Base-by-base conservation (phyloP, 2,329 filamentous ascomycete genomes). In the Volutella citrinella region DNA sequence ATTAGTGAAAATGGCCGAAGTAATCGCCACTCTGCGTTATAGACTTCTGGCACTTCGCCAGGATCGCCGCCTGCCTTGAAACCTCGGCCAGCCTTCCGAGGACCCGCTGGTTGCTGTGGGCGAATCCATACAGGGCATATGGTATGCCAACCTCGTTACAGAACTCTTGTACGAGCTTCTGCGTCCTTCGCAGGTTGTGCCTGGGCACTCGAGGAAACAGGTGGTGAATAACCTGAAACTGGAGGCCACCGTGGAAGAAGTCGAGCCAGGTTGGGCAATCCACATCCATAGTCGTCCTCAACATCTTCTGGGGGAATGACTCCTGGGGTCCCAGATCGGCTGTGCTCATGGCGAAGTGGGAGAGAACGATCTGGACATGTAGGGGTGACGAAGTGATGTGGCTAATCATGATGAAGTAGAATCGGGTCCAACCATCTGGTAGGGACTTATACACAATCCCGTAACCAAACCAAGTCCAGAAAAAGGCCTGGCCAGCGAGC, bases 341-440 rank as follows among this genome's bases (percentile, higher is more conserved):
- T 0, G 89, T 95, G 49, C 86, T 91, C 89, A 95, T 95, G 46
- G 87, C 87, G 61, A 94, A 95, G 62, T 95, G 89, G 3, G 86
- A 93, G 13, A 95, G 75, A 0, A 88, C 94, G 57, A 95, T 95
- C 59, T 95, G 89, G 10, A 91, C 76, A 59, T 95, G 89, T 31
- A 95, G 68, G 4, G 88, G 84, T 61, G 86, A 84, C 7, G 87
- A 87, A 17, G 87, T 73, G 55, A 88, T 76, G 56, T 95, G 87
- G 54, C 84, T 90, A 54, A 93, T 64, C 58, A 94, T 69, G 52
- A 95, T 68, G 59, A 87, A 95, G 29, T 76, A 65, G 34, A 93
- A 72, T 13, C 88, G 80, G 42, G 76, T 76, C 61, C 75, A 77
- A 60, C 76, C 78, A 45, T 75, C 78, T 11, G 86, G 85, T 31